Conservation (phyloP, 805 yeast species). For the Suhomyces canberraensis region DNA sequence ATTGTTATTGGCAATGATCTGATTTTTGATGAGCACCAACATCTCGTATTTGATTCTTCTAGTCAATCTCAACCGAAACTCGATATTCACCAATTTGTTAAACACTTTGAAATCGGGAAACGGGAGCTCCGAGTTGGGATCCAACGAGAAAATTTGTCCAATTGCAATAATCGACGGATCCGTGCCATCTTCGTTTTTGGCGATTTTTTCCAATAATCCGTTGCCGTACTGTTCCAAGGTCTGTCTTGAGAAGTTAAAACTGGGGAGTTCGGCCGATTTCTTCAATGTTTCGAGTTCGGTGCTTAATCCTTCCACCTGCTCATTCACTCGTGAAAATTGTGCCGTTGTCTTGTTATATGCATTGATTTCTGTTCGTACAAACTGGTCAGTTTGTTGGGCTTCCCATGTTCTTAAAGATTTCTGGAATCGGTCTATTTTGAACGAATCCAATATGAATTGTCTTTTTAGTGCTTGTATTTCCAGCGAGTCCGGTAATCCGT, state of each 20-base stretch:
- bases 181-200: conserved; percentile 12
- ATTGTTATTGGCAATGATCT: conserved; percentile 26
- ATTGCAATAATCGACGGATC: conserved; percentile 11
- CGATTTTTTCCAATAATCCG: conserved; percentile 17
- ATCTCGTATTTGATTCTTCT: conserved; percentile 35
- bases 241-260: conserved; percentile 20
- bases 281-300: conserved; percentile 22
- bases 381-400: conserved; percentile 12
- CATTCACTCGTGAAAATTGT: conserved; percentile 26
- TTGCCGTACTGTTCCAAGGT: conserved; percentile 26
- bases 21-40: conserved; percentile 28
- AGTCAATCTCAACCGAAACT: conserved; percentile 29
- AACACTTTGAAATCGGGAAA: conserved; percentile 27
- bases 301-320: conserved; percentile 19
- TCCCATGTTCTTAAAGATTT: conserved; percentile 30
- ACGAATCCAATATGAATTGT: conserved; percentile 32
- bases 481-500: neutral
- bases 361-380: conserved; percentile 20
- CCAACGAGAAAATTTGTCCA: conserved; percentile 28
- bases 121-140: conserved; percentile 20
- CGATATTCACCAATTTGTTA: conserved; percentile 30
- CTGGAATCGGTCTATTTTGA: conserved; percentile 29
- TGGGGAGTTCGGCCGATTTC: conserved; percentile 9
- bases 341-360: conserved; percentile 31
- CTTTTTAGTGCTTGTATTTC: conserved; percentile 7